A percentile compares a stretch with the other conserved stretches of the same genome.
These are phyloP conservation scores for maize (Zea mays) DNA, from an alignment of 176 grass and related monocot species.

Conservation along the genomic window DNA sequence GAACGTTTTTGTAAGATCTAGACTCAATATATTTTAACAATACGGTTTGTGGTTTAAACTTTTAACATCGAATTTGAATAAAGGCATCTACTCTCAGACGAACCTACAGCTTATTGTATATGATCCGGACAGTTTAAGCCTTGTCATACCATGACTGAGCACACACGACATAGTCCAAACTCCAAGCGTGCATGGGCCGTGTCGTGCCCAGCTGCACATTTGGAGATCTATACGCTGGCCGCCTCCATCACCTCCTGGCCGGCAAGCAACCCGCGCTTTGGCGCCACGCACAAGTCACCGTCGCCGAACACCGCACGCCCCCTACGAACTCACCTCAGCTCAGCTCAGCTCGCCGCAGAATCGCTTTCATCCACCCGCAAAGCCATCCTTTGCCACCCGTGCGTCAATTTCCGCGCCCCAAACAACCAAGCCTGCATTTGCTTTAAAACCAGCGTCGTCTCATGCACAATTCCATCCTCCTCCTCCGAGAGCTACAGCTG, in stretches of 20 bases:
- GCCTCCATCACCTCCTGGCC: conserved; percentile 34
- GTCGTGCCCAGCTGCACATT: too few species aligned
- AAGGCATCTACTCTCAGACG: too few species aligned
- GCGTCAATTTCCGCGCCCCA: conserved; percentile 8
- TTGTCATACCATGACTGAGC: too few species aligned
- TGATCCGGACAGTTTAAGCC: too few species aligned
- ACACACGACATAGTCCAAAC: too few species aligned
- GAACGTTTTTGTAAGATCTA: too few species aligned
- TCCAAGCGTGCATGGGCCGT: too few species aligned
- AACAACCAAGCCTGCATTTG: not conserved
- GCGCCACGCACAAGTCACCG: conserved; percentile 50
- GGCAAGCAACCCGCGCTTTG: conserved; percentile 48
- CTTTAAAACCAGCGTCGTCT: conserved; percentile 35
- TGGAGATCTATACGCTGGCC: not conserved
- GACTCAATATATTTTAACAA: too few species aligned
- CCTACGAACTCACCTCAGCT: not conserved
- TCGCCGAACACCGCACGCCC: conserved; percentile 19
- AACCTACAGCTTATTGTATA: too few species aligned
- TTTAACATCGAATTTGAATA: too few species aligned
- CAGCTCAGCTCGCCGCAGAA: conserved; percentile 28
- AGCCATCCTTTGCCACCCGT: conserved; percentile 79
- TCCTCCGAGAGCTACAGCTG: not conserved
- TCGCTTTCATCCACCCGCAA: conserved; percentile 70
- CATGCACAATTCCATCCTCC: conserved; percentile 11
- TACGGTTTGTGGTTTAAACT: too few species aligned